Conservation (phyloP, 208 protist genomes). For the Leishmania guyanensis region DNA sequence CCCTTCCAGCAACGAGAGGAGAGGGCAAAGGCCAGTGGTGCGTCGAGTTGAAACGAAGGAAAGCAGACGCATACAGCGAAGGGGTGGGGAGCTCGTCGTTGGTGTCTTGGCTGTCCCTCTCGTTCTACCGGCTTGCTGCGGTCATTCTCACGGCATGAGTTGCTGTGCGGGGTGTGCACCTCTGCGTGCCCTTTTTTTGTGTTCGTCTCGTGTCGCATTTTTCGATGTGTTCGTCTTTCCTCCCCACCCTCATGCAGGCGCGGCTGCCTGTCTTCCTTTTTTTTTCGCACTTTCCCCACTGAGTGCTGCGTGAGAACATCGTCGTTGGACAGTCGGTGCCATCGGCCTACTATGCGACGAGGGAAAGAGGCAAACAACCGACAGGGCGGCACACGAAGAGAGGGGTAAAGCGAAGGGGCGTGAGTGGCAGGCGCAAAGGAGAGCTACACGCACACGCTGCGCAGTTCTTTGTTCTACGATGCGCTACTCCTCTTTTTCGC, state of each 20-base stretch:
- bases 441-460: neutral
- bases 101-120: neutral
- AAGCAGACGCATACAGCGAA: no score
- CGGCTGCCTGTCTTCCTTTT: neutral
- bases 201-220: neutral
- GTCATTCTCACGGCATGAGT: neutral
- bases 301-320: neutral
- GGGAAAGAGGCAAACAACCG: neutral
- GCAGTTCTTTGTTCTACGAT: neutral
- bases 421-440: neutral
- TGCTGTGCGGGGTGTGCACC: neutral
- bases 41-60: neutral
- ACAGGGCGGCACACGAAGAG: neutral
- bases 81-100: neutral
- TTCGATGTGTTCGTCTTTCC: neutral
- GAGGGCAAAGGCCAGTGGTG: neutral
- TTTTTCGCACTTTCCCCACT: neutral
- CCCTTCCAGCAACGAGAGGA: conserved; percentile 8
- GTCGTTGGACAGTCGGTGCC: neutral
- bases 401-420: neutral
- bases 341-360: neutral
- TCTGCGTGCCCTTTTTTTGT: neutral
- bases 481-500: neutral
- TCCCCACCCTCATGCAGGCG: neutral
- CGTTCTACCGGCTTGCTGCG: neutral